Base-by-base conservation (phyloP, 139 green algal species). In the Spirogloea muscicola region DNA sequence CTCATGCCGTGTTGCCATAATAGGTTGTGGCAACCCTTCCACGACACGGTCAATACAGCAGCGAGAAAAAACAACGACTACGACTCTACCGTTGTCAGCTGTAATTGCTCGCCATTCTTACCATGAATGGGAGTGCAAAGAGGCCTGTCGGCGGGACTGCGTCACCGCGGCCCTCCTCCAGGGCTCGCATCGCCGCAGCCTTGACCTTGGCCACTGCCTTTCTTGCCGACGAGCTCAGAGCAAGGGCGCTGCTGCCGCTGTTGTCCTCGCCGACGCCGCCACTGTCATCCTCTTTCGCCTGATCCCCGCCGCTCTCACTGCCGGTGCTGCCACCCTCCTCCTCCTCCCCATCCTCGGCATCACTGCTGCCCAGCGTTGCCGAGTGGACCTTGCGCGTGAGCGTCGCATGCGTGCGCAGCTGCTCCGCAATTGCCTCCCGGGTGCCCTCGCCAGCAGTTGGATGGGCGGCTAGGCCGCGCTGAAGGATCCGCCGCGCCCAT, bases 121-220 rank as follows among this genome's bases (percentile, higher is more conserved):
- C 68, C 92, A 97, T 97, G 86, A 98, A 98, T 25, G 93, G 93
- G 67, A 98, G 85, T 9, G 82, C 82, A 61, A 97, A 92, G 21
- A 70, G 51, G 1, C 67, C 52, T 27, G 4, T 58, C 52, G 31
- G n/a, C 3, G 57, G 59, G 27, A 7, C 33, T 33, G n/a, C 67
- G 27, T 75, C 57, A 7, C 72, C 64, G 9, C 16, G 21, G 55
- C 39, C 52, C 37, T 68, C 38, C 52, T 58, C 67, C 4, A 75
- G 33, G 9, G 27, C 67, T 52, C 33, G 29, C 67, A 70, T 3
- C 18, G 74, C 42, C 9, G 9, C n/a, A 9, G 57, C 67, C 67
- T 70, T 75, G 27, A 18, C 49, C 59, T 33, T 76, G 6, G 67
- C 67, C 18, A 73, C 25, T 0, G 74, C 25, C 67, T 29, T 49